phyloP scores from a whole-genome alignment of 139 green algal genomes.

The Coccomyxa sp. region DNA sequence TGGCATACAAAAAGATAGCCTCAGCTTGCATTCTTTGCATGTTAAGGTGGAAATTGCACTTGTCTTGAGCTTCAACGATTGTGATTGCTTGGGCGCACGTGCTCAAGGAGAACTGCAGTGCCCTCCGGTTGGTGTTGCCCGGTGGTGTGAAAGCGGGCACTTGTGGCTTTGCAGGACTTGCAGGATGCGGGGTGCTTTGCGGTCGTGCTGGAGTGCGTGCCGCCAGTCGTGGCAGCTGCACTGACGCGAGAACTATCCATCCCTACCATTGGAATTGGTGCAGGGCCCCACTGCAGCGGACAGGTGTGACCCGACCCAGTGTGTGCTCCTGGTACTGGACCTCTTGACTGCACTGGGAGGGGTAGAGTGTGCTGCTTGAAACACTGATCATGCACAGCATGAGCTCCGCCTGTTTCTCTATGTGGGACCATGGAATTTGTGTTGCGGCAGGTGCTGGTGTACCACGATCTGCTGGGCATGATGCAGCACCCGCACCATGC shows the following conservation, averaged over 20 bases:
- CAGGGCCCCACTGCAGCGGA: constrained; percentile 72
- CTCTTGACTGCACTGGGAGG: neutral
- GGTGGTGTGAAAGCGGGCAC: too few species aligned
- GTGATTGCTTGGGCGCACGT: too few species aligned
- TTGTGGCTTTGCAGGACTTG: constrained; percentile 41
- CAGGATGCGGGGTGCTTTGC: constrained; percentile 90
- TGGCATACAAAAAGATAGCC: too few species aligned
- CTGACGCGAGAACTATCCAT: constrained; percentile 79
- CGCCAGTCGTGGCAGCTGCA: constrained; percentile 78
- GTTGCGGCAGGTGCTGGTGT: constrained; percentile 90
- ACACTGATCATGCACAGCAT: too few species aligned
- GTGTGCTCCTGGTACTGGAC: neutral
- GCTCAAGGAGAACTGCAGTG: too few species aligned
- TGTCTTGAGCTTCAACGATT: too few species aligned
- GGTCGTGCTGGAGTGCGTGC: constrained; percentile 96
- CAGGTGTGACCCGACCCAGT: constrained; percentile 51
- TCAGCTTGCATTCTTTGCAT: too few species aligned
- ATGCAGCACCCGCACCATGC: constrained; percentile 96
- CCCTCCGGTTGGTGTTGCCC: too few species aligned
- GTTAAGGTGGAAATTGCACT: too few species aligned
- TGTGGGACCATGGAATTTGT: neutral
- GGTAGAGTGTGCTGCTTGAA: neutral
- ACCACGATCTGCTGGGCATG: constrained; percentile 98
- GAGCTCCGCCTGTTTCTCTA: neutral
- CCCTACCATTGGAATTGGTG: constrained; percentile 98